phyloP scores from a whole-genome alignment of 768 basidiomycete genomes.

The Tulasnella sp. region DNA sequence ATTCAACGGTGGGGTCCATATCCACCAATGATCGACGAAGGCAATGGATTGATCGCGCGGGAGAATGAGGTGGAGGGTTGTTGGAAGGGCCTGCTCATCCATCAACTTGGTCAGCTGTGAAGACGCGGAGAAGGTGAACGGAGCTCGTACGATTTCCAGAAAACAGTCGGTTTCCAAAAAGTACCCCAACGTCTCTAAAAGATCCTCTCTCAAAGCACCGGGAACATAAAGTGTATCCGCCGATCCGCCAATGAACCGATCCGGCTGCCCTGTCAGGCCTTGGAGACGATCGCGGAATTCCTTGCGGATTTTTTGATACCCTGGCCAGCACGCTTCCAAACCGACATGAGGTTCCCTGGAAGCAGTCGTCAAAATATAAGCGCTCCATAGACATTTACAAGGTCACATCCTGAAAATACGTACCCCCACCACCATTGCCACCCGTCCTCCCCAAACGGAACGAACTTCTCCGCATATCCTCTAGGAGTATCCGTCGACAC shows the following conservation, averaged over 20 bases:
- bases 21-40: slow-evolving; percentile 49
- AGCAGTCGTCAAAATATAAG: not conserved
- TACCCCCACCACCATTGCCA: slow-evolving; percentile 14
- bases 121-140: not conserved
- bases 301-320: slow-evolving; percentile 34
- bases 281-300: slow-evolving; percentile 36
- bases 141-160: slow-evolving; percentile 39
- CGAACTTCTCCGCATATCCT: not conserved
- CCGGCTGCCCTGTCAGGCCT: slow-evolving; percentile 30
- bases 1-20: slow-evolving; percentile 41
- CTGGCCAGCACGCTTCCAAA: slow-evolving; percentile 39
- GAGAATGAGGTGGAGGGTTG: slow-evolving; percentile 38
- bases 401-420: not conserved
- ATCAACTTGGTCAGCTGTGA: not conserved
- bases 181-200: slow-evolving; percentile 38
- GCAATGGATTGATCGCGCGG: slow-evolving; percentile 37
- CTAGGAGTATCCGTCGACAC: not conserved
- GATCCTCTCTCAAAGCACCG: slow-evolving; percentile 33
- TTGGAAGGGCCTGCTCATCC: slow-evolving; percentile 31
- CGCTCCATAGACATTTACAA: not conserved
- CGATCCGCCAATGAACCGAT: slow-evolving; percentile 42
- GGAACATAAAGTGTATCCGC: slow-evolving; percentile 46
- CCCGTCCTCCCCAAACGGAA: not conserved
- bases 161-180: slow-evolving; percentile 46
- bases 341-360: slow-evolving; percentile 23